Evolutionary conservation across 2,329 filamentous ascomycete species (phyloP).

Genomic region (Ascochyta rabiei): DNA sequence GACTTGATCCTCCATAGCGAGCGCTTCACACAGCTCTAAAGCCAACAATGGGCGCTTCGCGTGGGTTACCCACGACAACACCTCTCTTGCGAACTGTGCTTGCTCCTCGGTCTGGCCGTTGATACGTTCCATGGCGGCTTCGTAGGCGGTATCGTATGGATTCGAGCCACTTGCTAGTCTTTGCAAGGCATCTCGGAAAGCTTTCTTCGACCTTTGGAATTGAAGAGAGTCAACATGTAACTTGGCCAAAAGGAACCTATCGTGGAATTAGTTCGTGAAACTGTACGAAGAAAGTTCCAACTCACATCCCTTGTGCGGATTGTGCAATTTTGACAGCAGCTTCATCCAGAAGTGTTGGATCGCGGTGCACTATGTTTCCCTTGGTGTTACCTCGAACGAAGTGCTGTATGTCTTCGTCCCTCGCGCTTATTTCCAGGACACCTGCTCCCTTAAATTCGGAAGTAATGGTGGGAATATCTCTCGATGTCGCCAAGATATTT

Average conservation of each 20-base stretch:
- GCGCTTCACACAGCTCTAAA: slow-evolving; percentile 19
- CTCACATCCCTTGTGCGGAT: slow-evolving; percentile 34
- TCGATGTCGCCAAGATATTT: slow-evolving; percentile 20
- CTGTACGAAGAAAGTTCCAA: neutral
- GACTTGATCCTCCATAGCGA: slow-evolving; percentile 17
- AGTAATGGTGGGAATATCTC: slow-evolving; percentile 24
- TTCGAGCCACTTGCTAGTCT: slow-evolving; percentile 38
- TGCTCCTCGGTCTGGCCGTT: slow-evolving; percentile 44
- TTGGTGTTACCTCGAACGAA: slow-evolving; percentile 14
- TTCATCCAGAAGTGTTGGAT: too few species aligned
- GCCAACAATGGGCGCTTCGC: slow-evolving; percentile 20
- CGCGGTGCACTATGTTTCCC: too few species aligned
- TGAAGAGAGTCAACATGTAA: slow-evolving; percentile 47
- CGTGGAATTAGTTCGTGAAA: neutral
- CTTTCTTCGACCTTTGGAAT: slow-evolving; percentile 42
- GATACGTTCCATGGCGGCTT: slow-evolving; percentile 52
- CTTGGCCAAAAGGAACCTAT: slow-evolving; percentile 46
- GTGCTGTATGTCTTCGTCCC: slow-evolving; percentile 23
- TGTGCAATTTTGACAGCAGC: slow-evolving; percentile 15
- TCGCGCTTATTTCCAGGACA: slow-evolving; percentile 29
- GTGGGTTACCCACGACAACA: slow-evolving; percentile 25
- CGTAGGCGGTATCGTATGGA: slow-evolving; percentile 51
- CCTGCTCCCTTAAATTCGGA: slow-evolving; percentile 12
- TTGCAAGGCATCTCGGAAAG: slow-evolving; percentile 41
- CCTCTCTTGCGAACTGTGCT: slow-evolving; percentile 45